phyloP scores from a whole-genome alignment of 306 rosid species.

The Vachellia collinsii region DNA sequence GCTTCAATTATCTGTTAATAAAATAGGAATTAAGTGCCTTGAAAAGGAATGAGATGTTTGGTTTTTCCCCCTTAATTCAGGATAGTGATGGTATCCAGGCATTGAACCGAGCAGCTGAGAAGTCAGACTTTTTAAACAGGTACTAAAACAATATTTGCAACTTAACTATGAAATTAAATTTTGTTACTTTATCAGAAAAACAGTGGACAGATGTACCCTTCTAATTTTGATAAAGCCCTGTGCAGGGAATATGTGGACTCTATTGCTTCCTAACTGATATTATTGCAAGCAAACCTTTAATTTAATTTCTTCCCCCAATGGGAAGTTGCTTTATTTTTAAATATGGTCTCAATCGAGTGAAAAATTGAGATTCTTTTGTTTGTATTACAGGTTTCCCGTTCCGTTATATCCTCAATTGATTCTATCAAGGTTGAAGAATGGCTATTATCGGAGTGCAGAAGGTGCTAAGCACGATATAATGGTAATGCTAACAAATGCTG shows the following conservation, averaged over 20 bases:
- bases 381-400: conserved; percentile 65
- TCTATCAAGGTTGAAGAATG: conserved; percentile 55
- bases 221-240: not conserved
- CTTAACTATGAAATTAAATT: conserved; percentile 27
- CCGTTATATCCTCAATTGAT: conserved; percentile 73
- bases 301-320: not conserved
- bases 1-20: not conserved
- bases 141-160: conserved; percentile 37
- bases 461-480: conserved; percentile 70
- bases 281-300: not conserved
- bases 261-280: not conserved
- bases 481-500: conserved; percentile 63
- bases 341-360: not conserved
- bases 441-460: conserved; percentile 75
- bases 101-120: conserved; percentile 61
- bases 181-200: conserved; percentile 21
- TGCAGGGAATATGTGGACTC: conserved; percentile 17
- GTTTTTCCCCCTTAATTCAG: conserved; percentile 43
- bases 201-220: conserved; percentile 5
- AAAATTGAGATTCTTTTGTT: conserved; percentile 27
- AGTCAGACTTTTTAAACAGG: conserved; percentile 73
- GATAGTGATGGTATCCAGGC: conserved; percentile 50
- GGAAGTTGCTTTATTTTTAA: not conserved
- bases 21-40: conserved; percentile 1
- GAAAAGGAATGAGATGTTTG: not conserved